Evolutionary conservation across 495 filamentous ascomycete genomes (phyloP).

Genomic region (Bacidia gigantensis): DNA sequence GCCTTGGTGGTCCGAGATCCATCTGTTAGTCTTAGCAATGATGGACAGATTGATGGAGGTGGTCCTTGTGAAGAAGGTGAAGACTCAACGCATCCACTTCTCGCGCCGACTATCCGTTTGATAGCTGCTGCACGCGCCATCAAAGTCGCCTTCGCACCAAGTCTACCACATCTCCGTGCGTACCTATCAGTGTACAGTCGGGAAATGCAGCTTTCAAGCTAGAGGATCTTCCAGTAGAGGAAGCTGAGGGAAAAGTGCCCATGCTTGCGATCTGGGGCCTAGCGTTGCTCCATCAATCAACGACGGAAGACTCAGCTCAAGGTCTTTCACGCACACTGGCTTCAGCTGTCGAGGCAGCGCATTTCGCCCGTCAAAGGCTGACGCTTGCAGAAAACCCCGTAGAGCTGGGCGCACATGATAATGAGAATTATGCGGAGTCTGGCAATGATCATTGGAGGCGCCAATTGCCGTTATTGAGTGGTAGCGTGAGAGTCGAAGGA

Average conservation of each 20-base stretch:
- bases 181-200: constrained; percentile 44
- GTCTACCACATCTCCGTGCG: constrained; percentile 61
- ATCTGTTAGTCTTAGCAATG: background rate
- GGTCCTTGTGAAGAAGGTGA: constrained; percentile 4
- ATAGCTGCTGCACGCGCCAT: constrained; percentile 54
- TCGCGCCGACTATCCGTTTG: constrained; percentile 52
- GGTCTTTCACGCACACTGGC: constrained; percentile 61
- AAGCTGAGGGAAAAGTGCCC: constrained; percentile 12
- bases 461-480: constrained; percentile 49
- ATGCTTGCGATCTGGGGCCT: constrained; percentile 53
- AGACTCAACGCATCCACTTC: constrained; percentile 23
- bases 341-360: constrained; percentile 50
- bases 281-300: constrained; percentile 52
- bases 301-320: constrained; percentile 72
- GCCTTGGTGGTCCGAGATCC: background rate
- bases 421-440: constrained; percentile 15
- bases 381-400: constrained; percentile 28
- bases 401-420: constrained; percentile 20
- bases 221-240: constrained; percentile 16
- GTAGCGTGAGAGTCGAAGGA: constrained; percentile 36
- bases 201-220: constrained; percentile 17
- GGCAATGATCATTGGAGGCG: constrained; percentile 35
- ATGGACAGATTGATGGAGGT: background rate
- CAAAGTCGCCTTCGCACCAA: constrained; percentile 55
- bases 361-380: constrained; percentile 22